Evolutionary conservation across 2,329 filamentous ascomycete species (phyloP), one percentile per base, ranked within the genome.

Genomic region (Penicillium sp.): DNA sequence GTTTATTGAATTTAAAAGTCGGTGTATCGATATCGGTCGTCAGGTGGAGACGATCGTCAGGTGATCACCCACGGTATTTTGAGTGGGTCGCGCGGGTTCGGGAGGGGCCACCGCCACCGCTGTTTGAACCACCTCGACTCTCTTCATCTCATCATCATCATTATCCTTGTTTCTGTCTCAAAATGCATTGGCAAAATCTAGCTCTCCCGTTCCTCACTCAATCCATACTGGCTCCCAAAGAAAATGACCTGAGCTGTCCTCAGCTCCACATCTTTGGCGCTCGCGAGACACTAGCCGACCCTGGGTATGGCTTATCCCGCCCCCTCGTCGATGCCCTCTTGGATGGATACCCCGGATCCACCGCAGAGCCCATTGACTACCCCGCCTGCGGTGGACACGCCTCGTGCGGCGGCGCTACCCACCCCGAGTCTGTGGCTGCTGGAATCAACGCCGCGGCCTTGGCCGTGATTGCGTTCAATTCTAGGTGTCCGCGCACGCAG

Each of bases 351-450:
- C 68, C 83, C 0, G 85, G 83, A 0, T 74, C 84, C 0, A 86
- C 84, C 0, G 76, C 84, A 1, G 85, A 86, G 64, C 82, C 85
- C n/a, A 86, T 88, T 64, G 70, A 63, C 44, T 87, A 88, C 67
- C 85, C 89, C 44, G 88, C 88, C 2, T 89, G 86, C 46, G 88
- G 88, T 60, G 88, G 88, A 5, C 83, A 86, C 67, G 83, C 81
- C 69, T 58, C 56, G 21, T 58, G 56, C 26, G 56, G 56, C 6
- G 47, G 56, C 7, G 17, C 9, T 23, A 58, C 46, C 19, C 91
- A 90, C 67, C 85, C 82, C 1, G 82, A 82, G 66, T 90, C 87
- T 7, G 86, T 84, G 0, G 71, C 78, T 4, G 81, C 85, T 59
- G 88, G 88, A 45, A 87, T 85, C 5, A 70, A 78, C 7, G 86